Percentiles rank a stretch among this genome's conserved stretches.
These are phyloP conservation scores for Bullera alba DNA, from an alignment of 768 basidiomycete species.

Conservation along the genomic window DNA sequence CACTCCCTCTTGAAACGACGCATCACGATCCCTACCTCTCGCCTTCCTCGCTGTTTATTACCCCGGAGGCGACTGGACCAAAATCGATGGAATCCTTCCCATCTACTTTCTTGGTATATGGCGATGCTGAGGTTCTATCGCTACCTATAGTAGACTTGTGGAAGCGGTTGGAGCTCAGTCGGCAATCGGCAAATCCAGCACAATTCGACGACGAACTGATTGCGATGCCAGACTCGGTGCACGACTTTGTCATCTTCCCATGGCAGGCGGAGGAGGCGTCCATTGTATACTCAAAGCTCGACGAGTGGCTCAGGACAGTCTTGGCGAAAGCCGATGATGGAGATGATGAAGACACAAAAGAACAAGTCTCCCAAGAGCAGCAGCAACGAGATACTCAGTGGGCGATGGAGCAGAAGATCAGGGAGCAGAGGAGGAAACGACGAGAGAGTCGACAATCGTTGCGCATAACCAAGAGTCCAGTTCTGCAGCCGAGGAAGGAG, in stretches of 20 bases:
- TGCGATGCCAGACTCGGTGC: slow-evolving; percentile 18
- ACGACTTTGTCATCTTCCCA: slow-evolving; percentile 40
- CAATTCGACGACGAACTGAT: slow-evolving; percentile 12
- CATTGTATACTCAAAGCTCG: slow-evolving; percentile 24
- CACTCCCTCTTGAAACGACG: slow-evolving; percentile 22
- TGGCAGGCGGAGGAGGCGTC: slow-evolving; percentile 37
- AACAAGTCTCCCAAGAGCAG: neutral
- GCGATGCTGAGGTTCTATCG: slow-evolving; percentile 29
- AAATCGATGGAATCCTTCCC: slow-evolving; percentile 23
- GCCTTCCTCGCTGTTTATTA: slow-evolving; percentile 24
- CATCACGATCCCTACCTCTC: slow-evolving; percentile 33
- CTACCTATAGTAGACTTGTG: slow-evolving; percentile 29
- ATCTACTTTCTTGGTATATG: slow-evolving; percentile 28
- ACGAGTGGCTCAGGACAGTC: slow-evolving; percentile 28
- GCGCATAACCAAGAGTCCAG: slow-evolving; percentile 16
- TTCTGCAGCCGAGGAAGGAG: slow-evolving; percentile 1
- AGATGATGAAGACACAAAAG: slow-evolving; percentile 3
- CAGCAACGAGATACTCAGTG: neutral
- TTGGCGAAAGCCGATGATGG: slow-evolving; percentile 10
- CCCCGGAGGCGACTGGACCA: slow-evolving; percentile 2
- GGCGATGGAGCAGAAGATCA: neutral
- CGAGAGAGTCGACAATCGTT: slow-evolving; percentile 3
- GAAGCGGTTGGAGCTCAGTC: slow-evolving; percentile 14
- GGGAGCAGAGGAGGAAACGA: neutral
- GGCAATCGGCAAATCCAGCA: neutral